Evolutionary conservation across 805 yeast species (phyloP), one percentile per base, ranked within the genome.

Genomic region (Lipomyces chichibuensis): DNA sequence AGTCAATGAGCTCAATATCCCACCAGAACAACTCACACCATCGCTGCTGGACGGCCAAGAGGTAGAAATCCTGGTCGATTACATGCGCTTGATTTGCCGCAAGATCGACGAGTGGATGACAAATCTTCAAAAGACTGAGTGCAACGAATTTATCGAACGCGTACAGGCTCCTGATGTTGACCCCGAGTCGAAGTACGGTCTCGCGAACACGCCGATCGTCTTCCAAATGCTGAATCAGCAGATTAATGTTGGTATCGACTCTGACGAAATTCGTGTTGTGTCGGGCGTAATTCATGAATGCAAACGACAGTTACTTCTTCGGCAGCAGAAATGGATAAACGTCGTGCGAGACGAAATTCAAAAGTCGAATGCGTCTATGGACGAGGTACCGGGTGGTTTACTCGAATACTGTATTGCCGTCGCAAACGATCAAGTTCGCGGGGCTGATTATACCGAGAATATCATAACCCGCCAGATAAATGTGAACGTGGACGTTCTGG

Each of bases 201-300:
- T 92, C 64, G 91, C 91, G 64, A 95, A 92, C 64, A 89, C 92
- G 62, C 88, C 87, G 67, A 88, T 89, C 3, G 88, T 92, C 35
- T 87, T 90, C 76, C 86, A 90, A 69, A 89, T 92, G 88, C 85
- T 92, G 65, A 87, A 88, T n/a, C 97, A 92, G 75, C 97, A 92
- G 76, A 88, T 91, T 17, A 96, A 90, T 69, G 93, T 90, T 6
- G 95, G 96, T 0, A 90, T 92, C 0, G 93, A 89, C 39, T 87
- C 94, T 2, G 91, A 91, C 2, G 92, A 90, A 77, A 91, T 92
- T 6, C 84, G 88, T 69, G 89, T 92, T 33, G 80, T 92, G 43
- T 87, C 88, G 13, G 95, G 94, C 29, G 95, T 91, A 13, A 85
- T 92, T 17, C 87, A 84, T 62, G 87, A 88, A 66, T 90, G 92